These are phyloP conservation scores for Suhomyces kilbournensis DNA, from an alignment of 805 yeast genomes.

Conservation along the genomic window DNA sequence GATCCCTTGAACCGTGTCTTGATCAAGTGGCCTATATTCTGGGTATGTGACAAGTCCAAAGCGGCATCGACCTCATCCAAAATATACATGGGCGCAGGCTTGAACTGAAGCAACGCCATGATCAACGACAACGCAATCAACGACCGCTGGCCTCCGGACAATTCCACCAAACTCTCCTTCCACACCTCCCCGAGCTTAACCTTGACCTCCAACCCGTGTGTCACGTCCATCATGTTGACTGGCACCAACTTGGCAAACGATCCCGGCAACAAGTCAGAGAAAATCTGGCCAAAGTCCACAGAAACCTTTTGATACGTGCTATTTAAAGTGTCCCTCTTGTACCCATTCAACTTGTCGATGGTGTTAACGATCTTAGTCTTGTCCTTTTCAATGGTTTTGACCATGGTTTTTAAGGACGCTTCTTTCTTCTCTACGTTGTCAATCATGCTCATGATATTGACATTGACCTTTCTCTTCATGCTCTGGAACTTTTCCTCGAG, in stretches of 20 bases:
- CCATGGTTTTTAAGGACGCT: slow-evolving; percentile 68
- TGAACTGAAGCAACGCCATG: slow-evolving; percentile 92
- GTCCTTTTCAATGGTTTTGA: slow-evolving; percentile 83
- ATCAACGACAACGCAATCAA: slow-evolving; percentile 92
- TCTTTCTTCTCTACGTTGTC: slow-evolving; percentile 91
- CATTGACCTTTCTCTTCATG: slow-evolving; percentile 78
- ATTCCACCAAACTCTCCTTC: slow-evolving; percentile 93
- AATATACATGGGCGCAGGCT: slow-evolving; percentile 95
- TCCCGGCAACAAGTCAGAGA: slow-evolving; percentile 83
- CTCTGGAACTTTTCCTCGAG: slow-evolving; percentile 59
- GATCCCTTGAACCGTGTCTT: slow-evolving; percentile 94
- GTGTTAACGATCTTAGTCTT: slow-evolving; percentile 88
- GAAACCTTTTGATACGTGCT: slow-evolving; percentile 87
- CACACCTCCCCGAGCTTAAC: slow-evolving; percentile 89
- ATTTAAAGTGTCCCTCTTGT: slow-evolving; percentile 77
- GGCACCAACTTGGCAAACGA: slow-evolving; percentile 88
- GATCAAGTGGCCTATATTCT: slow-evolving; percentile 93
- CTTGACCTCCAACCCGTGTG: slow-evolving; percentile 85
- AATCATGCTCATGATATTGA: slow-evolving; percentile 85
- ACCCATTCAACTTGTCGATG: slow-evolving; percentile 74
- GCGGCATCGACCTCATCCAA: slow-evolving; percentile 99
- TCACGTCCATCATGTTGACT: slow-evolving; percentile 73
- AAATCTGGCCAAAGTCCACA: slow-evolving; percentile 84
- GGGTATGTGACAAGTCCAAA: slow-evolving; percentile 92
- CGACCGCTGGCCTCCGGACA: slow-evolving; percentile 97